Percentiles rank a stretch among this genome's conserved stretches.
Conservation (phyloP, 1,139 yeast genomes). For the Candida pseudoviswanathii region DNA sequence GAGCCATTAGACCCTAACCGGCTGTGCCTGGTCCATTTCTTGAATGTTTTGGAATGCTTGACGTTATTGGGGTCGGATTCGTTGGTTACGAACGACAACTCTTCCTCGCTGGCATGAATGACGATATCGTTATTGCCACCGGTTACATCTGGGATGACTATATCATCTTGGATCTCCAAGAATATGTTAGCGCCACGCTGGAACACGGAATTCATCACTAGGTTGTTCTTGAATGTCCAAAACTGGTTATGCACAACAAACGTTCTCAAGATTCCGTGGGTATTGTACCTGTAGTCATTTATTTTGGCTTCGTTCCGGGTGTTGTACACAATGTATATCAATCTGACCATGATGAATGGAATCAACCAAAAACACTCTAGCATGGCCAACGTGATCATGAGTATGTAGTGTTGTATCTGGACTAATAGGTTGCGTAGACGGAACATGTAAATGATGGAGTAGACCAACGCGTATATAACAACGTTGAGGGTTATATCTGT, state of each 20-base stretch:
- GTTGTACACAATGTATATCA: slow-evolving; percentile 9
- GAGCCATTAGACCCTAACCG: slow-evolving; percentile 1
- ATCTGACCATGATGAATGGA: slow-evolving; percentile 9
- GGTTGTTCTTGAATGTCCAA: slow-evolving; percentile 11
- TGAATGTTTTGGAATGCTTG: background rate
- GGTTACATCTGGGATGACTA: slow-evolving; percentile 1
- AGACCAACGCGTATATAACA: slow-evolving; percentile 9
- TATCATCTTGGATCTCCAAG: slow-evolving; percentile 10
- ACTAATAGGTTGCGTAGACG: slow-evolving; percentile 9
- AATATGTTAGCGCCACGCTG: slow-evolving; percentile 13
- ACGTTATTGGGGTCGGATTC: slow-evolving; percentile 1
- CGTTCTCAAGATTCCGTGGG: slow-evolving; percentile 13
- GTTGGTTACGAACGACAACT: slow-evolving; percentile 2
- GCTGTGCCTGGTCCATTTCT: slow-evolving; percentile 3
- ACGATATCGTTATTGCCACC: slow-evolving; percentile 2
- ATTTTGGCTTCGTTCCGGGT: slow-evolving; percentile 10
- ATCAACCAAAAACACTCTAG: slow-evolving; percentile 9
- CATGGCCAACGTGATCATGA: background rate
- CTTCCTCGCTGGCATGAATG: slow-evolving; percentile 5
- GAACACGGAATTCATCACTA: slow-evolving; percentile 13
- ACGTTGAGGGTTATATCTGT: slow-evolving; percentile 12
- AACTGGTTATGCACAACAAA: slow-evolving; percentile 12
- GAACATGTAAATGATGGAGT: slow-evolving; percentile 9
- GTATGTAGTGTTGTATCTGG: slow-evolving; percentile 1
- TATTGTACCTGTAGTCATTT: slow-evolving; percentile 11